Evolutionary conservation across 164 flowering plant species (phyloP).

Genomic region (Tetrastigma voinierianum): DNA sequence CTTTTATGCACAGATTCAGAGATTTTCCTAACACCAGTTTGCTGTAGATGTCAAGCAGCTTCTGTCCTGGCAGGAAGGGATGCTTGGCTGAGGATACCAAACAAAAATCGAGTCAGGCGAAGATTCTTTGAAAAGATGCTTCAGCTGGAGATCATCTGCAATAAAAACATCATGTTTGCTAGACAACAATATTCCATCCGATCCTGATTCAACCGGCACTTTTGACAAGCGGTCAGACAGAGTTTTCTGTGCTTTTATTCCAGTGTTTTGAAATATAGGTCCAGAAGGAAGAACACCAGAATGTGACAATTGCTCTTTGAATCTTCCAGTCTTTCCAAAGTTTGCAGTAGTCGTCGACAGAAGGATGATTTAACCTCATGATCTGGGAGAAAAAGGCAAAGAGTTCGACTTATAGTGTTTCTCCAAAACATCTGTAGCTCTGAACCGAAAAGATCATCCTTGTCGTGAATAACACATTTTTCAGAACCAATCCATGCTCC

Average conservation of each 20-base stretch:
- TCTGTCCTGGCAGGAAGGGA: conserved; percentile 29
- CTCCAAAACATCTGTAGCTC: conserved; percentile 41
- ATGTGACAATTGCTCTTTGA: conserved; percentile 21
- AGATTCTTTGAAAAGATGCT: conserved; percentile 40
- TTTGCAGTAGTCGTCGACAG: conserved; percentile 43
- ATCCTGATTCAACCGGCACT: conserved; percentile 41
- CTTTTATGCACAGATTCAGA: conserved; percentile 46
- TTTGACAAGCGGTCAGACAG: conserved; percentile 29
- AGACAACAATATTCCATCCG: conserved; percentile 24
- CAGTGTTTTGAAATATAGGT: conserved; percentile 28
- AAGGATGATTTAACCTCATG: conserved; percentile 45
- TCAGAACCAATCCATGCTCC: conserved; percentile 50
- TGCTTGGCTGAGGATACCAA: conserved; percentile 57
- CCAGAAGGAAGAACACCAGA: conserved; percentile 63
- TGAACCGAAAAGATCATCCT: conserved; percentile 45
- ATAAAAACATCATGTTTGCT: conserved; percentile 57
- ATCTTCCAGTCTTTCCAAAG: conserved; percentile 64
- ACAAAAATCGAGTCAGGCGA: conserved; percentile 42
- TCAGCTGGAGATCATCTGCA: conserved; percentile 62
- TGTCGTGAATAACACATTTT: conserved; percentile 53
- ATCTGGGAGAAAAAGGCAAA: conserved; percentile 42
- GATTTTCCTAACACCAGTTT: conserved; percentile 48
- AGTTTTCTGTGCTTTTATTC: conserved; percentile 18
- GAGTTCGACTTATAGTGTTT: conserved; percentile 34
- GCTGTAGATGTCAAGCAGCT: conserved; percentile 38